Base-by-base conservation (phyloP, 78 protist genomes). In the Andalucia godoyi region DNA sequence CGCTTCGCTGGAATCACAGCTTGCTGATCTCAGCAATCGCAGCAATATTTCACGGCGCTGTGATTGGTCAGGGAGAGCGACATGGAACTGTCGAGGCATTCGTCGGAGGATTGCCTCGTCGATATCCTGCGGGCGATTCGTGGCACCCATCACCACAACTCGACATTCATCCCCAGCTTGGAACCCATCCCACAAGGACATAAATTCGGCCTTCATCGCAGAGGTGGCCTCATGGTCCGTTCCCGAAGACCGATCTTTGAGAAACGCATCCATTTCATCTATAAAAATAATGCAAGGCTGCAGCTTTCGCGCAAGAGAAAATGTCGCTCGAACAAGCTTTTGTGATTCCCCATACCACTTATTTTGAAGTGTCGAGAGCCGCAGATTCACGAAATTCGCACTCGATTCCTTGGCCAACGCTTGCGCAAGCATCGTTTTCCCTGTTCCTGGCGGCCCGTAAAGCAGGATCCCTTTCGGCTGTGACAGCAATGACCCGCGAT, bases 301-400 rank as follows among this genome's bases (percentile, higher is more conserved):
- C 18, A 76, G 38, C 70, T 84, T 80, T 10, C 7, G 29, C 8
- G 90, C 90, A 29, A 80, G 57, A 23, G 82, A 9, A 71, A 79
- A 84, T n/a, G 74, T 49, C 40, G 82, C 90, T 23, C 27, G 30
- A 21, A 66, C 83, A 10, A 61, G 53, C 63, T 84, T 81, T 37
- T 74, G 72, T 4, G 55, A 27, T 50, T 80, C 90, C 9, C 90
- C 90, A 42, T 42, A 69, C 81, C 79, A 84, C 62, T 80, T 84
- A 29, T 57, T 57, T 49, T 59, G 21, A n/a, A 84, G 39, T 4
- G 66, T 4, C 10, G 71, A 42, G 4, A 76, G 72, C 10, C 57
- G 50, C 25, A 84, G 52, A 42, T 59, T 39, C 51, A 80, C 66
- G 77, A 88, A 88, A 70, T 58, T 0, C 52, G 33, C 27, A 69